phyloP scores from a whole-genome alignment of 1,139 yeast species.

The Scheffersomyces illinoinensis region DNA sequence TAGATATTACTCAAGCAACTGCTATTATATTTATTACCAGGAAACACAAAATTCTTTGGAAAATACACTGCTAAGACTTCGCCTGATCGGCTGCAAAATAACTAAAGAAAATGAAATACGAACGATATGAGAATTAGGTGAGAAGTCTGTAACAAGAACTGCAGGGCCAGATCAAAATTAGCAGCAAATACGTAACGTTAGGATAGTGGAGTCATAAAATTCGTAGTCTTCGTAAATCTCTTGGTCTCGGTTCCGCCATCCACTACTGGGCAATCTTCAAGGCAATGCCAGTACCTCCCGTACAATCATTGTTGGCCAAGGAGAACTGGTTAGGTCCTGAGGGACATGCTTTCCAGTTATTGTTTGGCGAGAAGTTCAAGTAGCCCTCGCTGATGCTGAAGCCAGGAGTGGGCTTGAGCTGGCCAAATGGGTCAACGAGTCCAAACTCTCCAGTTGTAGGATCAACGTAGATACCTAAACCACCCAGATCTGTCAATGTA shows the following conservation, averaged over 20 bases:
- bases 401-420: constrained; percentile 23
- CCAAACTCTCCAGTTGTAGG: constrained; percentile 31
- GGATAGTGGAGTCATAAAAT: background rate
- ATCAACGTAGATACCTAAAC: constrained; percentile 26
- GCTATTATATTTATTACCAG: background rate
- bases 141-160: background rate
- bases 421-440: constrained; percentile 28
- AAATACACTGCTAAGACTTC: background rate
- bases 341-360: constrained; percentile 29
- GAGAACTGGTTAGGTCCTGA: constrained; percentile 25
- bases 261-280: constrained; percentile 13
- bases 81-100: background rate
- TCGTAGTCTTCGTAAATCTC: background rate
- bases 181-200: background rate
- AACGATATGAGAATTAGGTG: background rate
- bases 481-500: constrained; percentile 29
- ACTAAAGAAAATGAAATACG: background rate
- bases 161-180: background rate
- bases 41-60: background rate
- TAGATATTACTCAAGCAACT: background rate
- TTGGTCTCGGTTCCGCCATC: constrained; percentile 1
- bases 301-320: constrained; percentile 26
- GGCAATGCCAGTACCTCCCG: constrained; percentile 28
- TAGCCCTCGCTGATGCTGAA: constrained; percentile 23
- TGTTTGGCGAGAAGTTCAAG: constrained; percentile 22